Evolutionary conservation across 2,329 filamentous ascomycete species (phyloP).

Genomic region (Berkeleyomyces rouxiae): DNA sequence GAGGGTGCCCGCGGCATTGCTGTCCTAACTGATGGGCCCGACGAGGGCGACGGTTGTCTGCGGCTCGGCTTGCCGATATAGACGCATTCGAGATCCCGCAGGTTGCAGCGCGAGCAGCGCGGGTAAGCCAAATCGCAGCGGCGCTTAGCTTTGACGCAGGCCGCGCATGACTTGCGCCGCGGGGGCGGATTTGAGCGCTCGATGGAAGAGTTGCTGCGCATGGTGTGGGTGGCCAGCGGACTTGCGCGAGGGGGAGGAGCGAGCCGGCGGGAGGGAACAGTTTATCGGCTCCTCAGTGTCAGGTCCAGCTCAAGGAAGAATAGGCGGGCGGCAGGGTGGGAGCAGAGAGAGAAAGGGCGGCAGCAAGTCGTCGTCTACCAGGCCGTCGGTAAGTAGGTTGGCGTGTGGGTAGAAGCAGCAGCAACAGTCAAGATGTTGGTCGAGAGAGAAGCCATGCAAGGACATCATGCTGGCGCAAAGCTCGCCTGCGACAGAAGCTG

Average conservation of each 20-base stretch:
- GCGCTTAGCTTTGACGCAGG: conserved; percentile 40
- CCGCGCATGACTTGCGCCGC: conserved; percentile 38
- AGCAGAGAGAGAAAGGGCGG: not conserved
- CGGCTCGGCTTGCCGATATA: conserved; percentile 20
- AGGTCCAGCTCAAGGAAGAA: not conserved
- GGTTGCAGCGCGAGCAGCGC: conserved; percentile 34
- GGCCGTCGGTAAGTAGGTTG: no score
- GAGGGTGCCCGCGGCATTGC: not conserved
- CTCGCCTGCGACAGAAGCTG: not conserved
- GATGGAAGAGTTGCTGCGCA: conserved; percentile 1
- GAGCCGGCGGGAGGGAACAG: not conserved
- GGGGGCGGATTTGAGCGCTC: conserved; percentile 30
- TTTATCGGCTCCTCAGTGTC: no score
- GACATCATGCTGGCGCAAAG: no score
- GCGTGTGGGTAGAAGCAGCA: no score
- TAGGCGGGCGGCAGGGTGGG: not conserved
- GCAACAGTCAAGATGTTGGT: no score
- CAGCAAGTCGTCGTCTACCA: not conserved
- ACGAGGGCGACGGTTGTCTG: not conserved
- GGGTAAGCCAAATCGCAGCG: conserved; percentile 37
- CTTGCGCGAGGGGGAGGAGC: not conserved
- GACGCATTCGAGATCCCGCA: conserved; percentile 30
- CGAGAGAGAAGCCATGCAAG: no score
- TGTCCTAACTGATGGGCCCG: not conserved
- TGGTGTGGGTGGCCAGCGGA: not conserved